Conservation (phyloP, 78 protist species). For the Planoprotostelium fungivorum region DNA sequence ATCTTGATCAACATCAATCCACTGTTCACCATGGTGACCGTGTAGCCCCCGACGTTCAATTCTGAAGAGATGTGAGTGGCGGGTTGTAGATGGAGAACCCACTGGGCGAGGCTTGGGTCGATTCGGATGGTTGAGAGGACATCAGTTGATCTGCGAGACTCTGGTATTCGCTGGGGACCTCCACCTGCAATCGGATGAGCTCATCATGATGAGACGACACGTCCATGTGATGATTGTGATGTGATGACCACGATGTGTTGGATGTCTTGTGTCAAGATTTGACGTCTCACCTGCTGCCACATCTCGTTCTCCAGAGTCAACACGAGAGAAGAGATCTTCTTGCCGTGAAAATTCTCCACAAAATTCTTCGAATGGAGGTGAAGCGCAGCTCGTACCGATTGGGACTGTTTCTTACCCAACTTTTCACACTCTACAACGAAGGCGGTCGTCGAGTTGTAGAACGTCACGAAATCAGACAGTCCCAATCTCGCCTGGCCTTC, state of each 20-base stretch:
- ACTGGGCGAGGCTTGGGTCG: background rate
- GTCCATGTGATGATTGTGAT: too few relatives aligned
- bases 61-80: conserved; percentile 6
- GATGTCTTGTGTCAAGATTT: too few relatives aligned
- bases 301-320: conserved; percentile 4
- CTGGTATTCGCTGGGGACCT: background rate
- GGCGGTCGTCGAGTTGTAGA: conserved; percentile 24
- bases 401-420: background rate
- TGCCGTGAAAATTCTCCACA: background rate
- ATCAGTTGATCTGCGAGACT: background rate
- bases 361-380: conserved; percentile 9
- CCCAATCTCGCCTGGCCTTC: conserved; percentile 38
- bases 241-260: too few relatives aligned
- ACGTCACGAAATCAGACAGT: conserved; percentile 33
- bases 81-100: background rate
- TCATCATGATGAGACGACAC: too few relatives aligned
- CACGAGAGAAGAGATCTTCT: background rate
- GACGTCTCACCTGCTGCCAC: background rate
- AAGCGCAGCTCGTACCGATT: conserved; percentile 18
- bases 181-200: too few relatives aligned
- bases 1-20: conserved; percentile 43
- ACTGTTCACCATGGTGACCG: conserved; percentile 41
- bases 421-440: conserved; percentile 30
- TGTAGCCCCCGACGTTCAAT: conserved; percentile 22
- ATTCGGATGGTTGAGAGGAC: background rate